These are phyloP conservation scores for Inonotus obliquus DNA, from an alignment of 1,284 basidiomycete species.

Conservation along the genomic window DNA sequence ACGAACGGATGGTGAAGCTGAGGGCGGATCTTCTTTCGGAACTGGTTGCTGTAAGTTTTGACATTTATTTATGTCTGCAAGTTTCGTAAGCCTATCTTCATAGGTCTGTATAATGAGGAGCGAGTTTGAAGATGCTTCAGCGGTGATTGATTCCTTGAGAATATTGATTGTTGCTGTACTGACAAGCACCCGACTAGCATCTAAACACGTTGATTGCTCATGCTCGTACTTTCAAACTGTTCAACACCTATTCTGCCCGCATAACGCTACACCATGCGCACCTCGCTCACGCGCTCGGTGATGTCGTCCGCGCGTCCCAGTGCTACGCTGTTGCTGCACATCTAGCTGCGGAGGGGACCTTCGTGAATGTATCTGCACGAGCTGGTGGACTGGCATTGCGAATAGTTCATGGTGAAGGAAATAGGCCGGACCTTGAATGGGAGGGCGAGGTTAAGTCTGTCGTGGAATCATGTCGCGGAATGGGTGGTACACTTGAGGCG, in stretches of 20 bases:
- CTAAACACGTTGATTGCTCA: constrained; percentile 56
- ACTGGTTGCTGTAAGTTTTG: constrained; percentile 47
- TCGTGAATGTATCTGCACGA: constrained; percentile 51
- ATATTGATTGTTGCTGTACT: neutral
- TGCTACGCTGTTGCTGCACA: constrained; percentile 60
- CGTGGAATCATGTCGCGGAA: constrained; percentile 40
- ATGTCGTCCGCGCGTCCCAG: constrained; percentile 43
- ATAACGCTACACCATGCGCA: constrained; percentile 67
- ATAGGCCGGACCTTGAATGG: constrained; percentile 20
- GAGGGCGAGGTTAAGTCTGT: constrained; percentile 34
- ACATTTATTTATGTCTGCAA: neutral
- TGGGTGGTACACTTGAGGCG: constrained; percentile 52
- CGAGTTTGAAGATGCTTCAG: constrained; percentile 54
- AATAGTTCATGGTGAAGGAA: constrained; percentile 39
- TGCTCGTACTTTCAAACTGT: constrained; percentile 52
- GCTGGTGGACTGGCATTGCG: constrained; percentile 55
- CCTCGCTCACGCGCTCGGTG: constrained; percentile 56
- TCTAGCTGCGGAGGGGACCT: constrained; percentile 41
- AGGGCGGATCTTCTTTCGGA: constrained; percentile 69
- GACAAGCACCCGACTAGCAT: constrained; percentile 31
- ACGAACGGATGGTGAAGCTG: constrained; percentile 49
- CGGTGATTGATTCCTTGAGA: constrained; percentile 26
- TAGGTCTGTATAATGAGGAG: constrained; percentile 61
- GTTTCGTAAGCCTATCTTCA: neutral
- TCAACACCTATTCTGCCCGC: constrained; percentile 50